Evolutionary conservation across 2,329 filamentous ascomycete genomes (phyloP), one percentile per base, ranked within the genome.

Genomic region (Tricladium varicosporioides): DNA sequence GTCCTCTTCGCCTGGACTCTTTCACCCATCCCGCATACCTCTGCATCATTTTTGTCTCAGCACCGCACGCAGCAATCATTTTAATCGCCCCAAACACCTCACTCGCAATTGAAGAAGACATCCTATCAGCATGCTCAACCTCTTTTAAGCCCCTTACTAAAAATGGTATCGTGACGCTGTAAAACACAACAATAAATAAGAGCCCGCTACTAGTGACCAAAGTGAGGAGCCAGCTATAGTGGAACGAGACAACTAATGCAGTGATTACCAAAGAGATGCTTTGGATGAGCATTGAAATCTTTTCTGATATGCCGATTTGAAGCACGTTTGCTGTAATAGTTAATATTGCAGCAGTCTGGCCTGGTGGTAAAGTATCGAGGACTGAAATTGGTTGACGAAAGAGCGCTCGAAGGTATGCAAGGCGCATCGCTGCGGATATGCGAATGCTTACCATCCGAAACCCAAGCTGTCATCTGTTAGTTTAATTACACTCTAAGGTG

Each of bases 331-430:
- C 78, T 0, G 84, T 87, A 62, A 87, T 85, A 31, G 84, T 86
- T 14, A 88, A 86, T 42, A 84, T 85, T 14, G 76, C 76, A 0
- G 84, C 83, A 0, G 82, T 80, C n/a, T 81, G 76, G 1, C 85
- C 85, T 0, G 83, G 75, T 0, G 81, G 78, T 77, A 85, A 82
- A n/a, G 80, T 80, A 69, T 89, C 86, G 50, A 89, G 82, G 43
- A 87, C 83, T 58, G 86, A 82, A 50, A 89, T 81, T 53, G 83
- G 83, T 71, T 88, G 85, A 2, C 75, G 73, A 48, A 91, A 82
- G 5, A 89, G 78, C 36, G 77, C 76, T 48, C 79, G 75, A n/a
- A 91, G 75, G 62, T 88, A 91, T 62, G 84, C 77, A 42, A 86
- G 76, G 33, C 88, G 76, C 55, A 86, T 78, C 8, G 78, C 80